Base-by-base conservation (phyloP, 2,329 filamentous ascomycete species). In the Hymenoscyphus linearis region DNA sequence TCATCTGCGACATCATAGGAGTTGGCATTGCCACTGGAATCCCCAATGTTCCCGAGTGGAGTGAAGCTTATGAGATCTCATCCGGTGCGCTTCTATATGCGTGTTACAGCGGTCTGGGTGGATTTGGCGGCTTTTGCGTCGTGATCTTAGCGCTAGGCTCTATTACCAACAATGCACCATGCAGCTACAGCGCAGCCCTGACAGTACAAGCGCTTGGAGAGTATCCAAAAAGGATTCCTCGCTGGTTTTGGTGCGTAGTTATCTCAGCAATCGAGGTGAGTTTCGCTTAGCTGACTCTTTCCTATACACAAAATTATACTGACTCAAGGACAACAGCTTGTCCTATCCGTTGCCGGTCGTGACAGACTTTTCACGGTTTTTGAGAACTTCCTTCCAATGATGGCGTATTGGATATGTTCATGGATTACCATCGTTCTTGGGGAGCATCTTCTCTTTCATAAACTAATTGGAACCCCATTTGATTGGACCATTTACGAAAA, bases 391-490 rank as follows among this genome's bases (percentile, higher is more conserved):
- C 74, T 85, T 50, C 76, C 81, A 0, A 72, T 85, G 7, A 84
- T 85, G 60, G 82, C 79, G 2, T 85, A 85, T 72, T 85, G 82
- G 82, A 82, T 80, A 0, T 81, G 80, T 0, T 79, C 80, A 1
- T 85, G 81, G 57, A 76, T 81, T 9, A 78, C 78, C 9, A 80
- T 85, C 27, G 77, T 82, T 1, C 71, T 90, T 14, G 76, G 79
- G 3, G 87, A 90, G 60, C 87, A 90, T 74, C 83, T 89, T 68
- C 68, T 88, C 69, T 90, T 87, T 78, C 83, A 82, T 67, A 79
- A 81, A 26, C 40, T 35, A 75, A 81, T 82, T 3, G 81, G 86
- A 65, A 62, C 64, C 2, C 82, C 81, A 5, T 90, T 89, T 71
- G 70, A 73, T 1, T 44, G 40, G 40, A 18, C 40, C n/a, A 44